Evolutionary conservation across 2,329 filamentous ascomycete genomes (phyloP).

Genomic region (Colletotrichum sp.): DNA sequence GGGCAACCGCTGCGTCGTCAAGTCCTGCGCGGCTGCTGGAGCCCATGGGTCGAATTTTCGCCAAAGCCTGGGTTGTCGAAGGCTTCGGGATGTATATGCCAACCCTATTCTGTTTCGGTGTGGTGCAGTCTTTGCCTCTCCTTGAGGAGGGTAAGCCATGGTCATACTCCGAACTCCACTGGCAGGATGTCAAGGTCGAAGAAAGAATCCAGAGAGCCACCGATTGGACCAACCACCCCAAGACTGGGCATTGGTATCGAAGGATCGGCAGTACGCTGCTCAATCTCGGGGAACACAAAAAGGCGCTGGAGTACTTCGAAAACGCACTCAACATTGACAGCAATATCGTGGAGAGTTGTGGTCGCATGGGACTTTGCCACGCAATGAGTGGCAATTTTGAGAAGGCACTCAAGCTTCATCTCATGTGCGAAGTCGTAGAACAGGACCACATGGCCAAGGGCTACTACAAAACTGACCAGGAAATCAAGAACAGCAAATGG

Average conservation of each 20-base stretch:
- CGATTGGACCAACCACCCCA: slow-evolving; percentile 38
- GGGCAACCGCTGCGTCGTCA: slow-evolving; percentile 30
- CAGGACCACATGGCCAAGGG: slow-evolving; percentile 31
- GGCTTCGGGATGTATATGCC: slow-evolving; percentile 40
- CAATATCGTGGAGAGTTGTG: slow-evolving; percentile 41
- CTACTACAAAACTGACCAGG: slow-evolving; percentile 24
- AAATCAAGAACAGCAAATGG: slow-evolving; percentile 37
- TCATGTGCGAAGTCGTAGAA: slow-evolving; percentile 41
- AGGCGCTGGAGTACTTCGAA: slow-evolving; percentile 40
- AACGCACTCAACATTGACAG: slow-evolving; percentile 39
- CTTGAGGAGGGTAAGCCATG: slow-evolving; percentile 42
- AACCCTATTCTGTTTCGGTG: slow-evolving; percentile 46
- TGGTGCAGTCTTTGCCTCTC: slow-evolving; percentile 45
- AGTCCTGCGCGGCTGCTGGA: slow-evolving; percentile 36
- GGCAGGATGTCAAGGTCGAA: slow-evolving; percentile 38
- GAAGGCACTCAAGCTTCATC: slow-evolving; percentile 37
- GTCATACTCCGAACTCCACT: slow-evolving; percentile 39
- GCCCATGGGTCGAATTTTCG: slow-evolving; percentile 42
- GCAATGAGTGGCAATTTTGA: slow-evolving; percentile 38
- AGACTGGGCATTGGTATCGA: slow-evolving; percentile 41
- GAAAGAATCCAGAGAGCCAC: slow-evolving; percentile 39
- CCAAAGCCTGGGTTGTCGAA: slow-evolving; percentile 40
- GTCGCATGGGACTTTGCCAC: slow-evolving; percentile 46
- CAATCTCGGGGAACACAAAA: slow-evolving; percentile 36
- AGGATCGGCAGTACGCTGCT: slow-evolving; percentile 46